Evolutionary conservation across 371 early-diverging fungal genomes (phyloP).

Genomic region (Lichtheimia ornata): DNA sequence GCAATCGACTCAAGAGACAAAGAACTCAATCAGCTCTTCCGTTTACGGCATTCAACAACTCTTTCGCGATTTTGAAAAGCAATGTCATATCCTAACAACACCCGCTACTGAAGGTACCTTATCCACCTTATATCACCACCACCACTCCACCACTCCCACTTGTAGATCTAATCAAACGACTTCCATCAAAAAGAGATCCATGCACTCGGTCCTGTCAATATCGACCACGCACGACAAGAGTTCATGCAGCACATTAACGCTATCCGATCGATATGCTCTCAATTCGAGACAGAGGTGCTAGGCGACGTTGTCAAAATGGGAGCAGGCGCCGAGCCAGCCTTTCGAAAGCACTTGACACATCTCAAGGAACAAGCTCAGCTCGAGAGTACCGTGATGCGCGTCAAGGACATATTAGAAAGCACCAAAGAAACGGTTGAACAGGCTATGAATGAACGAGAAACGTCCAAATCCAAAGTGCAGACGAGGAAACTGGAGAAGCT

Average conservation of each 20-base stretch:
- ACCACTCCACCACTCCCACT: neutral
- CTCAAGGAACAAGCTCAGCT: conserved; percentile 59
- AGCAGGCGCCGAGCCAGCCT: conserved; percentile 53
- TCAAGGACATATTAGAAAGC: conserved; percentile 46
- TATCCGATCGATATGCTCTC: conserved; percentile 58
- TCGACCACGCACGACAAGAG: conserved; percentile 49
- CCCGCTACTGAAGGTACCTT: conserved; percentile 26
- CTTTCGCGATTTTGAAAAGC: conserved; percentile 29
- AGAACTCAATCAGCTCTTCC: conserved; percentile 40
- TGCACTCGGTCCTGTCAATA: conserved; percentile 56
- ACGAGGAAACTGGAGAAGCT: conserved; percentile 36
- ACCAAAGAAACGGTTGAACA: conserved; percentile 46
- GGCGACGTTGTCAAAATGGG: conserved; percentile 63
- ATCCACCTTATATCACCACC: neutral
- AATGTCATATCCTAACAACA: conserved; percentile 20
- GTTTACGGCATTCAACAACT: conserved; percentile 38
- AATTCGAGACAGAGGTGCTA: conserved; percentile 60
- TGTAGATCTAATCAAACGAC: neutral
- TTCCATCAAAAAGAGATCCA: conserved; percentile 27
- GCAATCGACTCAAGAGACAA: conserved; percentile 17
- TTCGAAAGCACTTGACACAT: conserved; percentile 58
- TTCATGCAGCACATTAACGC: conserved; percentile 52
- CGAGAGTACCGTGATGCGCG: conserved; percentile 52
- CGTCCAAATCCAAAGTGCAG: conserved; percentile 42
- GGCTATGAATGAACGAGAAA: conserved; percentile 44